Evolutionary conservation across 192 early-diverging fungal species (phyloP), one percentile per base, ranked within the genome.

Genomic region (Coemansia sp.): DNA sequence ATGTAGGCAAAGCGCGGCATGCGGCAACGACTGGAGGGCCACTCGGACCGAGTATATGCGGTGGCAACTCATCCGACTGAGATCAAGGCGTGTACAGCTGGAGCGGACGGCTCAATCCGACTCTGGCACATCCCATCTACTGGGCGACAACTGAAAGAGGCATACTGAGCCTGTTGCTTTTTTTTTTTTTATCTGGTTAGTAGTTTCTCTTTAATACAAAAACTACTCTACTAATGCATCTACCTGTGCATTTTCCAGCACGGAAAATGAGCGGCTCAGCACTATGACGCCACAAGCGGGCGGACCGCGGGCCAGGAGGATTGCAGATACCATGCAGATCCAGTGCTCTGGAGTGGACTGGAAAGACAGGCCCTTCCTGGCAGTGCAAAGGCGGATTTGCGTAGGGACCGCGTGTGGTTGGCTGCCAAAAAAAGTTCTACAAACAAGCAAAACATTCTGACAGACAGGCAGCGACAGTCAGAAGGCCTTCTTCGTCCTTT

Each of bases 41-140:
- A 98, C 65, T 92, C 94, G 12, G 95, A 96, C 66, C 85, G 94
- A 50, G 96, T 98, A 2, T 98, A 98, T 81, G 90, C 92, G 1
- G 92, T 93, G 17, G 88, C 92, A 39, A 96, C 95, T 51, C 95
- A 96, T 74, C 94, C 95, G 6, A 84, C 86, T 2, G 94, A 98
- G 67, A 90, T 93, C 36, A 89, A 83, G 73, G 80, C 76, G 17
- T 78, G 80, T 50, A 83, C 80, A 3, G 73, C 80, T 25, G 80
- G 80, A 1, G 80, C 80, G 1, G 80, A 83, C 66, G 64, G 67
- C 61, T 68, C 76, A 25, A 66, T 83, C 38, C 76, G 80, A 17
- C 67, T 83, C 45, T 83, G 80, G 80, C 80, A 83, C 68, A 70
- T 82, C 21, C 79, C 79, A 17, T 82, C 79, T 1, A 72, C 74